Percentiles rank a stretch among this genome's conserved stretches.
phyloP scores from a whole-genome alignment of 176 grass and related monocot species.

The Rhynchospora pubera region DNA sequence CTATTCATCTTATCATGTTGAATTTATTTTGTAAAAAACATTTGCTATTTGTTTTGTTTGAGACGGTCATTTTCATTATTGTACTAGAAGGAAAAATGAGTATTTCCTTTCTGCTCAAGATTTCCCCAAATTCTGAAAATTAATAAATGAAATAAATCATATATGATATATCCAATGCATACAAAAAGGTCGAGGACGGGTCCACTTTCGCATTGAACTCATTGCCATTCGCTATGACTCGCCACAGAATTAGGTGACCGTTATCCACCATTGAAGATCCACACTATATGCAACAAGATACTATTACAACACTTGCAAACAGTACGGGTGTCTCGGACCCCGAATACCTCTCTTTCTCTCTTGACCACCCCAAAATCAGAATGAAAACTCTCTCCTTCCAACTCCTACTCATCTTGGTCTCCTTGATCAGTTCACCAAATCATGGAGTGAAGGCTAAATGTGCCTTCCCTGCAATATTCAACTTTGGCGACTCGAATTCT shows the following conservation, averaged over 20 bases:
- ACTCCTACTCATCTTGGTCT: background rate
- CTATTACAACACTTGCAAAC: background rate
- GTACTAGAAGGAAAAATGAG: no score
- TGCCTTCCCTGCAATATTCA: constrained; percentile 46
- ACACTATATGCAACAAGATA: background rate
- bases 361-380: constrained; percentile 1
- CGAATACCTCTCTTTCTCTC: background rate
- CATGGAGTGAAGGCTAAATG: constrained; percentile 22
- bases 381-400: background rate
- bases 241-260: background rate
- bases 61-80: no score
- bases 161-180: no score
- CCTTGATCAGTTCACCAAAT: background rate
- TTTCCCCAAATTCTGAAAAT: no score
- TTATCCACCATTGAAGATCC: background rate
- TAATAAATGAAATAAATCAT: no score
- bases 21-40: no score
- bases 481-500: constrained; percentile 59
- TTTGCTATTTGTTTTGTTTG: no score
- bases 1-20: no score
- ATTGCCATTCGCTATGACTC: background rate
- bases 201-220: background rate
- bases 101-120: no score
- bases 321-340: background rate
- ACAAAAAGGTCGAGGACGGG: no score